phyloP scores from a whole-genome alignment of 176 grass and related monocot species.

The Oryza brachyantha region DNA sequence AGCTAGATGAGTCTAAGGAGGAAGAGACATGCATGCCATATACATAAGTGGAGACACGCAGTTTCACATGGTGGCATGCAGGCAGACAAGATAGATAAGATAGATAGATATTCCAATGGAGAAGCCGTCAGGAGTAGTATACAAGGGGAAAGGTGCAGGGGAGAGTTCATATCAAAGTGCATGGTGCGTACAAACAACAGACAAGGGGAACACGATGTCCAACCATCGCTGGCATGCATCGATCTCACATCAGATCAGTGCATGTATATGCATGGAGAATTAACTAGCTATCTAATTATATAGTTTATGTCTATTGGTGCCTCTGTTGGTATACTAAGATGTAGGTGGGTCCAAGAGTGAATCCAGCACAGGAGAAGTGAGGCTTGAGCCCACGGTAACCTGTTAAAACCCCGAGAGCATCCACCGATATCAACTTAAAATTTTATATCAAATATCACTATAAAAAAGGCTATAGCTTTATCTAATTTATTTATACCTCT shows the following conservation, averaged over 20 bases:
- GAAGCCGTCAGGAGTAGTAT: too few relatives aligned
- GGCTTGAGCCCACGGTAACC: too few relatives aligned
- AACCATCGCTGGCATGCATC: neutral
- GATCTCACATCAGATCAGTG: neutral
- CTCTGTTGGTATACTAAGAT: too few relatives aligned
- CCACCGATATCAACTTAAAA: too few relatives aligned
- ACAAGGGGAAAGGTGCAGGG: slow-evolving; percentile 30
- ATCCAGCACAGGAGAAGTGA: too few relatives aligned
- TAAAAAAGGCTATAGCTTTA: too few relatives aligned
- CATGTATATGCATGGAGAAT: neutral
- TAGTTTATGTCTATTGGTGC: neutral
- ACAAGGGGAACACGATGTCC: slow-evolving; percentile 30
- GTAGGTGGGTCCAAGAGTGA: too few relatives aligned
- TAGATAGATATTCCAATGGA: neutral
- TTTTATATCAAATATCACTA: too few relatives aligned
- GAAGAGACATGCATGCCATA: slow-evolving; percentile 2
- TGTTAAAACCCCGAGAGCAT: too few relatives aligned
- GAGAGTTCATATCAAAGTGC: slow-evolving; percentile 13
- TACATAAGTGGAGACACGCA: neutral
- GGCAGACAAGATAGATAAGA: neutral
- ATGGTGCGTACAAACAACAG: neutral
- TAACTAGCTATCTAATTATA: neutral
- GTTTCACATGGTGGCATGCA: slow-evolving; percentile 26
- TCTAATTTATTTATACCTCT: too few relatives aligned
- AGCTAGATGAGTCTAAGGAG: neutral